These are phyloP conservation scores for Mycosphaerella sp. DNA, from an alignment of 2,329 filamentous ascomycete species.

Conservation along the genomic window DNA sequence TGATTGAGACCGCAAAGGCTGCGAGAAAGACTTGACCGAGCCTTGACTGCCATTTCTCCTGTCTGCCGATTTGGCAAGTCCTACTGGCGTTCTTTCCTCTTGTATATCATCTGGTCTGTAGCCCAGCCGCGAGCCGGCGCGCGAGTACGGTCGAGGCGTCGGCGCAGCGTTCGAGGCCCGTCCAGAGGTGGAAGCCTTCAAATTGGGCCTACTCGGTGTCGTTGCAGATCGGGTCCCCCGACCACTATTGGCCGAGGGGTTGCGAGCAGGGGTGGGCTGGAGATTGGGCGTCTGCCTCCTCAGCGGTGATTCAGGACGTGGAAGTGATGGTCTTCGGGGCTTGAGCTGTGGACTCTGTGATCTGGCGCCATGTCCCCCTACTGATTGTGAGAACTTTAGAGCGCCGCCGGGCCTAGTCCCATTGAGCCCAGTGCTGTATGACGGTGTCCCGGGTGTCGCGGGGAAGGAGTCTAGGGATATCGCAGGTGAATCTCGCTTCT, in stretches of 20 bases:
- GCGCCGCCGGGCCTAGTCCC: conserved; percentile 32
- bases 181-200: conserved; percentile 48
- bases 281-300: conserved; percentile 56
- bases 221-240: conserved; percentile 44
- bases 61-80: conserved; percentile 12
- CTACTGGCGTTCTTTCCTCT: conserved; percentile 27
- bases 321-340: conserved; percentile 67
- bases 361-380: conserved; percentile 60
- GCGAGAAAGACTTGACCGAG: conserved; percentile 38
- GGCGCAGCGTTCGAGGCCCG: conserved; percentile 35
- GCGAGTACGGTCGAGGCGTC: conserved; percentile 42
- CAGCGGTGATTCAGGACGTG: conserved; percentile 79
- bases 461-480: conserved; percentile 52
- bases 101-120: conserved; percentile 39
- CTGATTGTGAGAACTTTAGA: conserved; percentile 83
- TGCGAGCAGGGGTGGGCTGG: conserved; percentile 51
- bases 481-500: conserved; percentile 56
- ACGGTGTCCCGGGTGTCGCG: conserved; percentile 62
- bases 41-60: conserved; percentile 32
- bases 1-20: conserved; percentile 33
- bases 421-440: conserved; percentile 48
- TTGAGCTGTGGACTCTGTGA: conserved; percentile 67
- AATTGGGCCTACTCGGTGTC: conserved; percentile 27
- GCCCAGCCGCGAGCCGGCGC: conserved; percentile 43
- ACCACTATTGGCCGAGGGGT: conserved; percentile 47